Base-by-base conservation (phyloP, 805 yeast genomes). In the Schizosaccharomyces octosporus region DNA sequence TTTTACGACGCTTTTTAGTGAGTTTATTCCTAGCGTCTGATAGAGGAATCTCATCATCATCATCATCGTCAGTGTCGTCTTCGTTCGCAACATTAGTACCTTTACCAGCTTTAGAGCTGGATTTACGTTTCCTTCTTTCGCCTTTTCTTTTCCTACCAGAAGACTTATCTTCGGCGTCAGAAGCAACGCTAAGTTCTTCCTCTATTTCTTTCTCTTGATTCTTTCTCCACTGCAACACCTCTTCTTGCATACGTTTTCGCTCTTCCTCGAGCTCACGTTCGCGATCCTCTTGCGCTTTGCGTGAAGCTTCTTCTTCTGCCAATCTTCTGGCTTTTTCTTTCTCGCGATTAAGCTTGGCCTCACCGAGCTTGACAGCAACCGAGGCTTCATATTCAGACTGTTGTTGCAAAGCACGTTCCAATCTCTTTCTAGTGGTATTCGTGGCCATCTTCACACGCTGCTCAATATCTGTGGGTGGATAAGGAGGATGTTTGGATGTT, bases 371-470 rank as follows among this genome's bases (percentile, higher is more conserved):
- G 48, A 75, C 75, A 61, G 78, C 77, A 61, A 80, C 75, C 62
- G 78, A 76, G 19, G 70, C 70, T 63, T 86, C 89, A 70, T 77
- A 82, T 64, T 78, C 83, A 65, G 76, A 75, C 66, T 93, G 96
- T 65, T 86, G 90, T 31, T 78, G 80, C 61, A 84, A 73, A 36
- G 83, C 80, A 63, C 83, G 79, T 65, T 79, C 84, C 65, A 93
- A 76, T 69, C 88, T 84, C 63, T 79, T 81, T 64, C 79, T 75
- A 69, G 88, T 76, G 0, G 95, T 85, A 62, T 82, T 80, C 60
- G 81, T 77, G 69, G 95, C 96, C 78, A 87, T 79, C 65, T 79
- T 79, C n/a, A 93, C 90, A 72, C 97, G 82, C 66, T 88, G 83
- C 67, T 82, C 83, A 66, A 93, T 75, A 64, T 89, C 96, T 21